Evolutionary conservation across 139 green algal species (phyloP).

Genomic region (Deuterostichococcus epilithicus): DNA sequence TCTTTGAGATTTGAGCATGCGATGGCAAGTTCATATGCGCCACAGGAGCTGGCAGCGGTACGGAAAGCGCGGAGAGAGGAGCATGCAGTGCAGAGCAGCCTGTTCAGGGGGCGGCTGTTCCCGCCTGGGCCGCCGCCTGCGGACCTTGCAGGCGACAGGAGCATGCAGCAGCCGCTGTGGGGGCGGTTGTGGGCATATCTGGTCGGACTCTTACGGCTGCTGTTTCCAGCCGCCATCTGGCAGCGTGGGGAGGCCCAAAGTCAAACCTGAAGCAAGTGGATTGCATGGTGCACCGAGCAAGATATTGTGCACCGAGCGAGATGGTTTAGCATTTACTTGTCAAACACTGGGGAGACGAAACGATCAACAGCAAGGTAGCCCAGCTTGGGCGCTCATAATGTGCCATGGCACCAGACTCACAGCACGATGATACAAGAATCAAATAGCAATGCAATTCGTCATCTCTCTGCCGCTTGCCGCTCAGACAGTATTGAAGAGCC

Average conservation of each 20-base stretch:
- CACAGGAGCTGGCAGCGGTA: slow-evolving; percentile 29
- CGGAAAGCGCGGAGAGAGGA: slow-evolving; percentile 25
- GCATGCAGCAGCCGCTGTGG: background rate
- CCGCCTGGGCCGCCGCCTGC: slow-evolving; percentile 2
- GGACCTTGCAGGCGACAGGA: background rate
- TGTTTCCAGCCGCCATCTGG: background rate
- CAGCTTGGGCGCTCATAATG: no score
- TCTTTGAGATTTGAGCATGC: background rate
- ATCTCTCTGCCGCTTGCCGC: no score
- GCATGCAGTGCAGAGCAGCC: slow-evolving; percentile 12
- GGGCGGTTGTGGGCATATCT: background rate
- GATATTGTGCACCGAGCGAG: no score
- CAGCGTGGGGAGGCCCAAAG: background rate
- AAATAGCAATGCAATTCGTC: no score
- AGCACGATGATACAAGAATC: no score
- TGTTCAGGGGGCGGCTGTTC: slow-evolving; percentile 37
- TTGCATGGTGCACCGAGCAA: no score
- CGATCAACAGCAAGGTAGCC: no score
- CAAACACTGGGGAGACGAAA: no score
- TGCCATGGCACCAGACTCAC: no score
- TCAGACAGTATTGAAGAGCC: no score
- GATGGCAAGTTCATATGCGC: slow-evolving; percentile 8
- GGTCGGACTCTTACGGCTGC: background rate
- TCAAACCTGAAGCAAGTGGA: no score
- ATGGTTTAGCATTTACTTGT: no score